These are phyloP conservation scores for Aquanectria penicillioides DNA, from an alignment of 2,329 filamentous ascomycete species.

Conservation along the genomic window DNA sequence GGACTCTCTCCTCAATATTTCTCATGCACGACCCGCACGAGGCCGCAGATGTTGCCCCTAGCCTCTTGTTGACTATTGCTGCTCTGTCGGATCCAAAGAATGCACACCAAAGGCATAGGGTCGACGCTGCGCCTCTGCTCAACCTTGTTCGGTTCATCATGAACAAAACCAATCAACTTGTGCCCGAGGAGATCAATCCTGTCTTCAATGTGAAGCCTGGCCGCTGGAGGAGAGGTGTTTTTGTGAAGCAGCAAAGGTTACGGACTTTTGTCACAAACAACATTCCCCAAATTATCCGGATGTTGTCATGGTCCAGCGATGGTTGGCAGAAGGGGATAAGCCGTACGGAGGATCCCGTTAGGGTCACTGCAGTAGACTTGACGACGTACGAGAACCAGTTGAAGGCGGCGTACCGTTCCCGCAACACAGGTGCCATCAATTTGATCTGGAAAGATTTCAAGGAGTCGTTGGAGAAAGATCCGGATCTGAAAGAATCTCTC, in stretches of 20 bases:
- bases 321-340: conserved; percentile 32
- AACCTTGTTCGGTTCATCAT: conserved; percentile 39
- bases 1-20: conserved; percentile 45
- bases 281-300: too few relatives aligned
- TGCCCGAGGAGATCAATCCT: conserved; percentile 29
- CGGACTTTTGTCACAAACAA: too few relatives aligned
- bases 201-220: conserved; percentile 31
- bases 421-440: conserved; percentile 42
- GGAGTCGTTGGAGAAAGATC: conserved; percentile 35
- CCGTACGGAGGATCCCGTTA: conserved; percentile 6
- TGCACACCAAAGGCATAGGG: conserved; percentile 20
- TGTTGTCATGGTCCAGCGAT: too few relatives aligned
- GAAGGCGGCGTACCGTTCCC: conserved; percentile 41
- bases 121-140: conserved; percentile 43
- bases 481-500: conserved; percentile 41
- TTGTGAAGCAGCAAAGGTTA: conserved; percentile 33
- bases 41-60: conserved; percentile 41
- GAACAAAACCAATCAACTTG: conserved; percentile 24
- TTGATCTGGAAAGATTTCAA: conserved; percentile 49
- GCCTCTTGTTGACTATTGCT: conserved; percentile 46
- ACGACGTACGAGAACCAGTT: conserved; percentile 43
- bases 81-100: conserved; percentile 43
- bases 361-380: conserved; percentile 17
- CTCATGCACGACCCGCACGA: conserved; percentile 41
- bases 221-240: conserved; percentile 28